Percentiles rank a stretch among this genome's conserved stretches.
These are phyloP conservation scores for Chloropicon primus DNA, from an alignment of 139 green algal species.

Conservation along the genomic window DNA sequence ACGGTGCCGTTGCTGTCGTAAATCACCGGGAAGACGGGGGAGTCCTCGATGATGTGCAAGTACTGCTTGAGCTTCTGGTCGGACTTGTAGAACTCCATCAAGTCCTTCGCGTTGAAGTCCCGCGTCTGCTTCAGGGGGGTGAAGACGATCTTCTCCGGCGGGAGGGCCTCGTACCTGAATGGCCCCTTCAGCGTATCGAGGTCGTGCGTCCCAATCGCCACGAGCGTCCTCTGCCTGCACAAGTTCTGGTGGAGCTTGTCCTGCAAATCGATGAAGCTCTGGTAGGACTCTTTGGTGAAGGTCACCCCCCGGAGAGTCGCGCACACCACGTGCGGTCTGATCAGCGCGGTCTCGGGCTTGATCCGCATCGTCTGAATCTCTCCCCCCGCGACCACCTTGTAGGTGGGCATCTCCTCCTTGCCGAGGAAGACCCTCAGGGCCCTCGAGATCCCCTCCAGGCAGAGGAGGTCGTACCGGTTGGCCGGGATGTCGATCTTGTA, in stretches of 20 bases:
- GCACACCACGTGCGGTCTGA: constrained; percentile 89
- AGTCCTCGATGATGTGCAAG: constrained; percentile 86
- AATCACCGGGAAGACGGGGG: constrained; percentile 89
- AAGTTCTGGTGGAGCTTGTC: constrained; percentile 99
- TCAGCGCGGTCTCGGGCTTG: constrained; percentile 74
- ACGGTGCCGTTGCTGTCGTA: constrained; percentile 75
- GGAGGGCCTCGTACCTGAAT: constrained; percentile 96
- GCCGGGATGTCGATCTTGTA: constrained; percentile 99
- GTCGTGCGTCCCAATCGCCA: constrained; percentile 98
- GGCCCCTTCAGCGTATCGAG: constrained; percentile 69
- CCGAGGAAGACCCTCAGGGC: constrained; percentile 90
- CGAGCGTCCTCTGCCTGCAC: constrained; percentile 70
- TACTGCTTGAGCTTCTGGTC: constrained; percentile 93
- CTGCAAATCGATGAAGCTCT: constrained; percentile 95
- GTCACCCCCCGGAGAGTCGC: constrained; percentile 80
- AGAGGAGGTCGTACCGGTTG: constrained; percentile 99
- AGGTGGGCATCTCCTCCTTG: constrained; percentile 39
- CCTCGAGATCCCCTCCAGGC: constrained; percentile 88
- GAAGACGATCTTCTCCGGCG: constrained; percentile 86
- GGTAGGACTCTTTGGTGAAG: constrained; percentile 74
- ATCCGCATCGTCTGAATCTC: constrained; percentile 50
- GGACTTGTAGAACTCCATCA: constrained; percentile 74
- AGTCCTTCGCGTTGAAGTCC: constrained; percentile 67
- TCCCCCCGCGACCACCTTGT: constrained; percentile 57
- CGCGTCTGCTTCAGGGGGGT: constrained; percentile 87